Percentiles rank a stretch among this genome's conserved stretches.
phyloP scores from a whole-genome alignment of 768 basidiomycete genomes.

The Arthromyces matolae region DNA sequence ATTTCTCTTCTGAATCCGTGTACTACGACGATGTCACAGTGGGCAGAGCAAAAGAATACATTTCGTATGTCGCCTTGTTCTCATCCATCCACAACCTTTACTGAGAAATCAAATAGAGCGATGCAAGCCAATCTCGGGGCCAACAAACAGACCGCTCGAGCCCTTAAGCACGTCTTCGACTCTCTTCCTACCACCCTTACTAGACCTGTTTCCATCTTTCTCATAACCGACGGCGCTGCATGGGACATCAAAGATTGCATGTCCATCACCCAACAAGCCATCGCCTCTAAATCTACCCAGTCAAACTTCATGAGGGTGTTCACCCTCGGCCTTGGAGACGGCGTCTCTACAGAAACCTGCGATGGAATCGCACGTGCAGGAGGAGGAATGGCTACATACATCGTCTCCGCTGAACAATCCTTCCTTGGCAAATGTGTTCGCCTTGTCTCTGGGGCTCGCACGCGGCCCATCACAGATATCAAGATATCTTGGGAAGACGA shows the following conservation, averaged over 20 bases:
- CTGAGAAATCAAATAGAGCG: neutral
- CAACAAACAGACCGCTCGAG: neutral
- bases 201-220: too few species aligned
- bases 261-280: neutral
- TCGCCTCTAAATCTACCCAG: neutral
- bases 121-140: too few species aligned
- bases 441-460: neutral
- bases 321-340: too few species aligned
- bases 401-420: neutral
- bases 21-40: neutral
- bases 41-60: neutral
- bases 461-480: neutral
- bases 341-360: too few species aligned
- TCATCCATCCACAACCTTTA: neutral
- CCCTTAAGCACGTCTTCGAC: too few species aligned
- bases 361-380: too few species aligned
- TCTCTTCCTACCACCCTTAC: too few species aligned
- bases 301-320: neutral
- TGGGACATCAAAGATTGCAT: too few species aligned
- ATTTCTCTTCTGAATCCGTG: neutral
- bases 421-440: neutral
- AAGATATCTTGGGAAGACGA: too few species aligned
- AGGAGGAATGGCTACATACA: too few species aligned
- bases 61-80: neutral
- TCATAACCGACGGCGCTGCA: too few species aligned